Evolutionary conservation across 129 eudicot species (phyloP).

Genomic region (Apium graveolens): DNA sequence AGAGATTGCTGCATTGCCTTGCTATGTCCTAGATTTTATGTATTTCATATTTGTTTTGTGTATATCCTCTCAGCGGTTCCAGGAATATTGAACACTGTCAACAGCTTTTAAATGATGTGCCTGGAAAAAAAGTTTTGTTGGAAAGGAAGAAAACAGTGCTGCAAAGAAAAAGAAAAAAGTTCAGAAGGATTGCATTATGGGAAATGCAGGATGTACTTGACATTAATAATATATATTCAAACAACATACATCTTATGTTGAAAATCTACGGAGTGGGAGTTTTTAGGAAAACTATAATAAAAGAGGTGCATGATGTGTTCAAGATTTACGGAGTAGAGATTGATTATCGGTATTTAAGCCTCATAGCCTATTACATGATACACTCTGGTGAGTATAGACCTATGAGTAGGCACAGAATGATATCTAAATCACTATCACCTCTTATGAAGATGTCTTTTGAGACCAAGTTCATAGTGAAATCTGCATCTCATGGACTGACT

Average conservation of each 20-base stretch:
- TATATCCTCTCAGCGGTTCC: conserved; percentile 35
- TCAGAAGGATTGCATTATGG: conserved; percentile 53
- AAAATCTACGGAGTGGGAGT: conserved; percentile 79
- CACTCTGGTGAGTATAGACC: conserved; percentile 78
- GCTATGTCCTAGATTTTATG: background rate
- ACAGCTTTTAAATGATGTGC: conserved; percentile 47
- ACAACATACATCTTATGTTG: conserved; percentile 58
- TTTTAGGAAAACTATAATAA: conserved; percentile 54
- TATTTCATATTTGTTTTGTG: background rate
- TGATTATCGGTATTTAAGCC: conserved; percentile 67
- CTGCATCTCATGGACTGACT: conserved; percentile 49
- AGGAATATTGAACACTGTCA: conserved; percentile 74
- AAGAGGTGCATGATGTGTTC: conserved; percentile 68
- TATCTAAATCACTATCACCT: conserved; percentile 68
- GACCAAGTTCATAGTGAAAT: conserved; percentile 76
- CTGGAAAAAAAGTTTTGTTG: conserved; percentile 64
- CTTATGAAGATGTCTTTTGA: conserved; percentile 85
- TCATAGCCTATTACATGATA: conserved; percentile 85
- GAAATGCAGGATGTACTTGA: conserved; percentile 79
- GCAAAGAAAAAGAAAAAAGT: conserved; percentile 19
- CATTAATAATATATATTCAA: conserved; percentile 52
- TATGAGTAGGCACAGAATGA: conserved; percentile 76
- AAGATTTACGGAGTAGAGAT: conserved; percentile 76
- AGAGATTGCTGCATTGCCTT: conserved; percentile 2
- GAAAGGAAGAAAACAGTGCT: conserved; percentile 26